Evolutionary conservation across 371 early-diverging fungal genomes (phyloP), one percentile per base, ranked within the genome.

Genomic region (Coemansia linderi): DNA sequence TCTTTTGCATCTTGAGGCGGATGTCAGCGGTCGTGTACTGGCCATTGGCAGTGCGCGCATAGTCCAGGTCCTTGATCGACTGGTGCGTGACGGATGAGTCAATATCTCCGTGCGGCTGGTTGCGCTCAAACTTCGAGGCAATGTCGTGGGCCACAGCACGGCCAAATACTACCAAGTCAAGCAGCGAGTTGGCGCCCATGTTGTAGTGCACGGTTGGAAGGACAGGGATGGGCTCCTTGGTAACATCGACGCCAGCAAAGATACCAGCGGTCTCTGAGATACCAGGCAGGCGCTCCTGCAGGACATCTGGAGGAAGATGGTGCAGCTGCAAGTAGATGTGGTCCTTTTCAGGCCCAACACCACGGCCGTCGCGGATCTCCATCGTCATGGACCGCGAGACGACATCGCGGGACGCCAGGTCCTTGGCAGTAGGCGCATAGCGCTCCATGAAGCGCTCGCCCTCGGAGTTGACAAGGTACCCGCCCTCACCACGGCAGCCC

Each of bases 391-490:
- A 91, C 75, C 98, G 93, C 48, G 96, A 95, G 22, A 98, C 98
- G 67, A 98, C 98, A 73, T 98, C 98, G 80, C 98, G 92, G 62
- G 95, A 94, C 43, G 98, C 98, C 69, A 98, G 84, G 85, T 98
- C 98, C 88, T 95, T 95, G 72, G 98, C 98, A 29, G 94, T 95
- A 57, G 98, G 98, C 41, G 98, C 98, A 82, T 98, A 98, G 80
- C 98, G 90, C 85, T 95, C 97, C 98, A 98, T 98, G 87, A 97
- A 98, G 82, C 98, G 94, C 81, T 94, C 92, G 81, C 98, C 98
- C 80, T 91, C 88, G 46, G 91, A 88, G 84, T 92, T 91, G 76
- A 98, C 85, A 72, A 98, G 85, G 68, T 95, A 90, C 82, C 98
- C 98, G 81, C 98, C 97, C 84, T 94, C 95, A 85, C 98, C 98